Percentiles rank a stretch among this genome's conserved stretches.
Conservation (phyloP, 352 stramenopile species). For the Plasmopara muralis region DNA sequence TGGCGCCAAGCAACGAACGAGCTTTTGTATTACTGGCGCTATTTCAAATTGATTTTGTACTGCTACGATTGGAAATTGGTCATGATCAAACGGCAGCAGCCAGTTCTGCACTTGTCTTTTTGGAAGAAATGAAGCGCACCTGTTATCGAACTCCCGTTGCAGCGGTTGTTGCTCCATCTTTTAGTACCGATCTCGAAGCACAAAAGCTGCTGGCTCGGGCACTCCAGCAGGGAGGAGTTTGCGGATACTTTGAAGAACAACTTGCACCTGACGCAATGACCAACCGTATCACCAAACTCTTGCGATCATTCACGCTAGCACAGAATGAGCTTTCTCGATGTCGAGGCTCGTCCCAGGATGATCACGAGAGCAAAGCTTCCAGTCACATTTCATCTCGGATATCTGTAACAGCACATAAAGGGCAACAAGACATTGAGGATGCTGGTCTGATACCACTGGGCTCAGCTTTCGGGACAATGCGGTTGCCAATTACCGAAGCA, state of each 20-base stretch:
- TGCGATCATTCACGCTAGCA: slow-evolving; percentile 48
- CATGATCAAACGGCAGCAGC: slow-evolving; percentile 49
- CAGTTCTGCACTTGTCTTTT: slow-evolving; percentile 43
- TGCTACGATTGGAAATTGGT: slow-evolving; percentile 43
- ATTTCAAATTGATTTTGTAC: slow-evolving; percentile 58
- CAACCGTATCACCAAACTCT: slow-evolving; percentile 40
- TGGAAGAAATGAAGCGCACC: slow-evolving; percentile 51
- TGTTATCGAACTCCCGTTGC: slow-evolving; percentile 49
- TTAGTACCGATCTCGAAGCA: slow-evolving; percentile 18
- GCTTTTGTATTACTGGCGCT: slow-evolving; percentile 51
- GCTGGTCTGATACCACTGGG: slow-evolving; percentile 11
- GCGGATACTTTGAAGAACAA: slow-evolving; percentile 55
- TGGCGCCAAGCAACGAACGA: slow-evolving; percentile 54
- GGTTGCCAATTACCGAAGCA: slow-evolving; percentile 10
- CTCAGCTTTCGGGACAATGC: slow-evolving; percentile 14
- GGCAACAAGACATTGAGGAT: slow-evolving; percentile 3
- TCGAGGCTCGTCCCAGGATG: slow-evolving; percentile 10
- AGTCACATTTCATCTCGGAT: slow-evolving; percentile 1
- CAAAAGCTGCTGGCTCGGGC: slow-evolving; percentile 47
- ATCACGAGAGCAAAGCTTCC: slow-evolving; percentile 5
- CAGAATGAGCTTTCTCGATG: slow-evolving; percentile 46
- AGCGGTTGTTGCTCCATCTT: slow-evolving; percentile 28
- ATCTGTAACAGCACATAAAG: background rate
- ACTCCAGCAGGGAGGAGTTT: slow-evolving; percentile 45
- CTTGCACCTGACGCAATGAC: slow-evolving; percentile 30